Evolutionary conservation across 2,329 filamentous ascomycete genomes (phyloP), one percentile per base, ranked within the genome.

Genomic region (Ilyonectria mors-panacis): DNA sequence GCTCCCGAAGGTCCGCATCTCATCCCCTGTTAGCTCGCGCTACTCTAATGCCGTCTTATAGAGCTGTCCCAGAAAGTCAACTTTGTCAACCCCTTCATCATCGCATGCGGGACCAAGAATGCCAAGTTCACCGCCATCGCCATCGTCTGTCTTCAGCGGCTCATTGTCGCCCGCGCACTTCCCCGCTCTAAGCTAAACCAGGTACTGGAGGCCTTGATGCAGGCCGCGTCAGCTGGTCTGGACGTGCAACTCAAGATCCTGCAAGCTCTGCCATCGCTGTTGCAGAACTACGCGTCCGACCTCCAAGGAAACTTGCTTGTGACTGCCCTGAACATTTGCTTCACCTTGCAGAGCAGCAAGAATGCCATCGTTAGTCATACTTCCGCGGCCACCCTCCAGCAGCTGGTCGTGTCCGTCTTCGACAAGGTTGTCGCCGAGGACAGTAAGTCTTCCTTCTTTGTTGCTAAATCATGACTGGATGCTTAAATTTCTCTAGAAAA

Each of bases 171-270:
- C 59, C 89, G 90, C 73, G 94, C 93, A 8, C 85, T 99, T 47
- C 93, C 96, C 0, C 89, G 90, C 70, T 89, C 92, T 60, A 91
- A 94, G 72, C 84, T 99, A 61, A 92, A 91, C 78, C 94, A 97
- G 79, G 92, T 97, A 15, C 86, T 99, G 3, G 93, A 97, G 76
- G 94, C 95, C 8, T 87, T 99, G 73, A 92, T 92, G 78, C 93
- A 97, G 78, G 95, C 93, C 55, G 92, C 93, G 72, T 94, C 85
- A 79, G 92, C 94, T 77, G 85, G 89, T 15, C 83, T 97, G 66
- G 96, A 99, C 82, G 93, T 98, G 3, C 96, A 99, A 78, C 89
- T 99, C 72, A 98, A 98, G 81, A 96, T 98, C 59, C 84, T 99
- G 15, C 96, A 99, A 79, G 94, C 94, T 1, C 83, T 99, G 17